Percentiles rank a stretch among this genome's conserved stretches.
phyloP scores from a whole-genome alignment of 257 asterid species.

The Solanum raphanifolium region DNA sequence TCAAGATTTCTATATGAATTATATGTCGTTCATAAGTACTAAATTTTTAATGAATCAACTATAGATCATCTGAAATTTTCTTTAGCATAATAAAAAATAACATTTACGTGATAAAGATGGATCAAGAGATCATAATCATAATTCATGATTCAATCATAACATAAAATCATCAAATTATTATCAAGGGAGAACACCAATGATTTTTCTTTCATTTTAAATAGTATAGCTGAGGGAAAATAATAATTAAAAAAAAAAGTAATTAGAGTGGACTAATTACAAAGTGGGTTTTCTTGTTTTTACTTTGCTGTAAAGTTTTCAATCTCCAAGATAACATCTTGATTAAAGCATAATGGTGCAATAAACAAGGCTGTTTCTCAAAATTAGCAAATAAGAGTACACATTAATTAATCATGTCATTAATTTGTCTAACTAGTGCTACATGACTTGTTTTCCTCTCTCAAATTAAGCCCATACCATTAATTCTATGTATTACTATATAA shows the following conservation, averaged over 20 bases:
- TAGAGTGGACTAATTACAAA: neutral
- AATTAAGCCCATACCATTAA: neutral
- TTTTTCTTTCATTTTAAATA: too few relatives aligned
- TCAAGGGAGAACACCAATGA: too few relatives aligned
- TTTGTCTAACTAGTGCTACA: constrained; percentile 28
- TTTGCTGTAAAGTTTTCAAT: constrained; percentile 3
- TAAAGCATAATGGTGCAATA: constrained; percentile 16
- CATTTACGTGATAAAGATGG: too few relatives aligned
- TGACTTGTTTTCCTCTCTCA: constrained; percentile 43
- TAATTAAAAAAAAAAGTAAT: neutral
- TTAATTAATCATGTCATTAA: constrained; percentile 12
- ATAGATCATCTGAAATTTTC: too few relatives aligned
- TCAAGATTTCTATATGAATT: too few relatives aligned
- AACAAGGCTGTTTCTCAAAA: constrained; percentile 26
- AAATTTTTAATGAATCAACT: too few relatives aligned
- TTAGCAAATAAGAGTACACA: constrained; percentile 14
- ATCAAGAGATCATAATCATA: too few relatives aligned
- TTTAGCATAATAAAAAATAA: too few relatives aligned
- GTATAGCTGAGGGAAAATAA: neutral
- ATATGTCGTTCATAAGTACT: too few relatives aligned
- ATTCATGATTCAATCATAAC: too few relatives aligned
- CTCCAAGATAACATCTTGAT: constrained; percentile 15
- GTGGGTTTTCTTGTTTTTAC: neutral
- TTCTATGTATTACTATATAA: neutral
- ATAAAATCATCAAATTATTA: too few relatives aligned